Evolutionary conservation across 805 yeast genomes (phyloP).

Genomic region (Candida vartiovaarae): DNA sequence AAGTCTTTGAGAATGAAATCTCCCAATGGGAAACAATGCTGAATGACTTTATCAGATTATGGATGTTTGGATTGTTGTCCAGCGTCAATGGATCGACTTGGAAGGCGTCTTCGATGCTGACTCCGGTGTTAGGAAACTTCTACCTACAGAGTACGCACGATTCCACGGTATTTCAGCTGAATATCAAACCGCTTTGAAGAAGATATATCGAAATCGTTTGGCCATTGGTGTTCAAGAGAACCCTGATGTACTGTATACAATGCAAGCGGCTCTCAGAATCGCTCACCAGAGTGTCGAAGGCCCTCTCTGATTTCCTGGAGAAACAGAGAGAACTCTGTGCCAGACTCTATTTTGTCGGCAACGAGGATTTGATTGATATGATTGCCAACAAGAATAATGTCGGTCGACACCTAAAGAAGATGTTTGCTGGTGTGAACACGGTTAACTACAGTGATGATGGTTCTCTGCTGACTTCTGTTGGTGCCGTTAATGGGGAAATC

Average conservation of each 20-base stretch:
- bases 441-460: constrained; percentile 30
- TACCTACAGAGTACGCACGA: constrained; percentile 65
- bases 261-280: constrained; percentile 49
- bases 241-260: constrained; percentile 37
- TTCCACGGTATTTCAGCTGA: constrained; percentile 61
- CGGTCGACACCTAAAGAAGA: constrained; percentile 55
- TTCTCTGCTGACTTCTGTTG: constrained; percentile 36
- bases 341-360: constrained; percentile 81
- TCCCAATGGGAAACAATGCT: constrained; percentile 48
- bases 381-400: constrained; percentile 60
- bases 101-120: constrained; percentile 67
- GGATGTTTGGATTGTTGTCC: constrained; percentile 76
- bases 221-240: constrained; percentile 51
- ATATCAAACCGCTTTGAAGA: constrained; percentile 43
- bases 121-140: constrained; percentile 48
- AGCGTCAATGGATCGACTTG: constrained; percentile 82
- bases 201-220: constrained; percentile 38
- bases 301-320: constrained; percentile 74
- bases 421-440: constrained; percentile 59
- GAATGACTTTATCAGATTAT: constrained; percentile 44
- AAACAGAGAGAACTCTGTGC: constrained; percentile 72
- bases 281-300: constrained; percentile 50
- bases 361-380: constrained; percentile 80
- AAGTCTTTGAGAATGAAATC: constrained; percentile 53
- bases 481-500: constrained; percentile 62